These are phyloP conservation scores for Diaporthe ampelina DNA, from an alignment of 2,329 filamentous ascomycete genomes.

Conservation along the genomic window DNA sequence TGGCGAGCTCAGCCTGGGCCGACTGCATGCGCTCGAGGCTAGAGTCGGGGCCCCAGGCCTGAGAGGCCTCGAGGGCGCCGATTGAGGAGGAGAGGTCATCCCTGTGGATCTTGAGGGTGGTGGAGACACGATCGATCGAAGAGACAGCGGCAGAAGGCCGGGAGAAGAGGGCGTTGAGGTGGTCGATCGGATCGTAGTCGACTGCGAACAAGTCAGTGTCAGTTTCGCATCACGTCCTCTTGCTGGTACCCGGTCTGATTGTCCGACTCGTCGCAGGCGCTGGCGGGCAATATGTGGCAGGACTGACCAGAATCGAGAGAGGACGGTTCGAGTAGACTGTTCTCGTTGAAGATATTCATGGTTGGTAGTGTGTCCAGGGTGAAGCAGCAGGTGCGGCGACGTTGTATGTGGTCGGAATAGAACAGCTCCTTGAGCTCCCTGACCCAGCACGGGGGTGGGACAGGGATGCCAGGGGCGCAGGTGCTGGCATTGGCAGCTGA, in stretches of 20 bases:
- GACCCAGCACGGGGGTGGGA: background rate
- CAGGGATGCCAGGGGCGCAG: background rate
- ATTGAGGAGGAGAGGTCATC: constrained; percentile 88
- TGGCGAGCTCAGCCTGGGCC: constrained; percentile 89
- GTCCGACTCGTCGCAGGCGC: background rate
- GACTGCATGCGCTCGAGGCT: constrained; percentile 92
- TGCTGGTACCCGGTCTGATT: background rate
- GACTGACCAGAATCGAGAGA: constrained; percentile 45
- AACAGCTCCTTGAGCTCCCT: constrained; percentile 22
- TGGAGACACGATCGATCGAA: constrained; percentile 81
- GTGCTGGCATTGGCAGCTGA: background rate
- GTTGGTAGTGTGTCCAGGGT: background rate
- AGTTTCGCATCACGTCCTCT: constrained; percentile 32
- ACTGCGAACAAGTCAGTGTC: constrained; percentile 52
- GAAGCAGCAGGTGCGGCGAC: constrained; percentile 34
- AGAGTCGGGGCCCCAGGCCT: constrained; percentile 87
- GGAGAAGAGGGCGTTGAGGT: constrained; percentile 94
- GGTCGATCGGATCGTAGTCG: constrained; percentile 92
- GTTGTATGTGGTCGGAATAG: constrained; percentile 38
- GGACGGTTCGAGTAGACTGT: constrained; percentile 39
- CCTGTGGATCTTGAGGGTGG: constrained; percentile 80
- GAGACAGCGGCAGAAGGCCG: constrained; percentile 88
- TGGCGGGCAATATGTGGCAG: background rate
- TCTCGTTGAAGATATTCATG: constrained; percentile 42
- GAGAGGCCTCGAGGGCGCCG: constrained; percentile 77